Evolutionary conservation across 805 yeast genomes (phyloP), one percentile per base, ranked within the genome.

Genomic region (Pichia cephalocereana): DNA sequence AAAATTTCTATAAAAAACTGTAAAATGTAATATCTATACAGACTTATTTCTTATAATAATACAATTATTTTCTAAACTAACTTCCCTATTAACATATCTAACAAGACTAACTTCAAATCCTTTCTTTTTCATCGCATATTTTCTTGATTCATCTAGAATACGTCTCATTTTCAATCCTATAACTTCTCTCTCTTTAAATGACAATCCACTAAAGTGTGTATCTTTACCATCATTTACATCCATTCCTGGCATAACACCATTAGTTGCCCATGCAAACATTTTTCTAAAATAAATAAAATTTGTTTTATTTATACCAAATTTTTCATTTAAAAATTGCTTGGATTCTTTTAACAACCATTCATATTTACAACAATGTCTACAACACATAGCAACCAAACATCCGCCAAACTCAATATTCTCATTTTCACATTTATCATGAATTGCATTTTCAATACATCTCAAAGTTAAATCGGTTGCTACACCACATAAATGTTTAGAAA

Each of bases 401-500:
- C 93, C 95, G 4, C 65, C 62, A 44, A 65, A 63, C 11, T 56
- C 46, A 2, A 46, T 19, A 31, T 46, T 15, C 38, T 41, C 23
- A 52, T 43, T 18, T 15, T 52, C 56, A 17, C 43, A 41, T 9
- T 44, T 44, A 34, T 34, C 37, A 10, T 15, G 9, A 15, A 34
- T 34, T 2, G 70, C 51, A 12, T 61, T 54, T 0, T 72, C 51
- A 3, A 88, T 61, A 65, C 88, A 83, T 54, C 79, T 71, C 27
- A 90, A 64, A 0, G 96, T 84, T 44, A 89, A 68, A 62, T 89
- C 97, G 0, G 96, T 90, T 1, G 97, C 97, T 4, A 85, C 95
- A 6, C 97, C 97, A 66, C 97, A 89, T 36, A 90, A 66, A 66
- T 89, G 97, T 62, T 89, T 89, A 6, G 96, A 88, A 3, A 89